phyloP scores from a whole-genome alignment of 805 yeast species.

The Yarrowia sp. region DNA sequence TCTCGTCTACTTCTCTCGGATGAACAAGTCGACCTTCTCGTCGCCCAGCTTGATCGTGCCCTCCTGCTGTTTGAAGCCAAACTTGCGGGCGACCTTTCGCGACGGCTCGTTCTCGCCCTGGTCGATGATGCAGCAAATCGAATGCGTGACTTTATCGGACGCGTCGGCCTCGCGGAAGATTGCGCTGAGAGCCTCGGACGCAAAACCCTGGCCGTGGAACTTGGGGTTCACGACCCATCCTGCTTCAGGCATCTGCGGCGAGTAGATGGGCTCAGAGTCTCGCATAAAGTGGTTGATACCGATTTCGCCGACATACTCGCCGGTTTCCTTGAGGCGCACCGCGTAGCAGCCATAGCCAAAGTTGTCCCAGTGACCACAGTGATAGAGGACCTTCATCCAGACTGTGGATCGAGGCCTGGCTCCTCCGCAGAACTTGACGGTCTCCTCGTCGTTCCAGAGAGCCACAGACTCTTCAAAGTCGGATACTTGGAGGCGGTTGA shows the following conservation, averaged over 20 bases:
- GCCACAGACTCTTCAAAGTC: not conserved
- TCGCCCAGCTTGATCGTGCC: not conserved
- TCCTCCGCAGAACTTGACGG: constrained; percentile 19
- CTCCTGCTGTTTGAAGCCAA: not conserved
- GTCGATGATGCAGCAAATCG: not conserved
- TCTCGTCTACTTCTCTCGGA: not conserved
- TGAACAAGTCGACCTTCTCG: not conserved
- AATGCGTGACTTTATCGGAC: not conserved
- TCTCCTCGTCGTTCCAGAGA: constrained; percentile 8
- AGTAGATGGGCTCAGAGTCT: constrained; percentile 5
- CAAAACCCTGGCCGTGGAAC: not conserved
- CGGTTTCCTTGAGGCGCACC: not conserved
- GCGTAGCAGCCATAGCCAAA: constrained; percentile 9
- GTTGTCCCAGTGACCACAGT: constrained; percentile 4
- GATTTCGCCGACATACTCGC: constrained; percentile 5
- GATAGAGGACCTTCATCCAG: constrained; percentile 2
- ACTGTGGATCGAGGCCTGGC: not conserved
- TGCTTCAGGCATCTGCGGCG: constrained; percentile 14
- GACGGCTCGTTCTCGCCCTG: not conserved
- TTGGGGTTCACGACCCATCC: constrained; percentile 20
- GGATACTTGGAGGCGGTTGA: not conserved
- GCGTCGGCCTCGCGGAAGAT: not conserved
- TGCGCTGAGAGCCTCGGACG: not conserved
- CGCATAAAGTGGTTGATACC: constrained; percentile 18
- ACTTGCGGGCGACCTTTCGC: not conserved